Conservation (phyloP, 2,329 filamentous ascomycete species). For the Daldinia sp. region DNA sequence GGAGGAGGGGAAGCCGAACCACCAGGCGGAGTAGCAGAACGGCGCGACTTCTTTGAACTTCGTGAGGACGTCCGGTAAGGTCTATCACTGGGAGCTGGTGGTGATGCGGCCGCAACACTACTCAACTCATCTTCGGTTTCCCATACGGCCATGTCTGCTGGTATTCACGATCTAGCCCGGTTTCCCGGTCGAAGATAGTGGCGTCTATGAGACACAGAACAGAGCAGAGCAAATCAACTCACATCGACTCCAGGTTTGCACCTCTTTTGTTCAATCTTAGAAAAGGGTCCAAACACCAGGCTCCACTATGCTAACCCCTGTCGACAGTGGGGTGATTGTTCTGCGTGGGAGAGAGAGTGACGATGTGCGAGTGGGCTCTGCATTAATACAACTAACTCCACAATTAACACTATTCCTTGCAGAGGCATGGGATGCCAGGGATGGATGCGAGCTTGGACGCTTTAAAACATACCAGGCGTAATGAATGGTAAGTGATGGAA, state of each 20-base stretch:
- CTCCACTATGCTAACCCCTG: conserved; percentile 38
- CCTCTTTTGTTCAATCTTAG: conserved; percentile 38
- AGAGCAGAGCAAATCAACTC: conserved; percentile 27
- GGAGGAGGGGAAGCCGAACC: conserved; percentile 70
- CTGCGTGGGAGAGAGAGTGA: conserved; percentile 38
- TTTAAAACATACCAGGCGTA: conserved; percentile 36
- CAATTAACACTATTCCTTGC: conserved; percentile 44
- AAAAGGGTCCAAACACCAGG: conserved; percentile 40
- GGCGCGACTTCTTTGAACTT: conserved; percentile 69
- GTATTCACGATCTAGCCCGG: conserved; percentile 28
- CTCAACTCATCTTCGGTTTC: conserved; percentile 73
- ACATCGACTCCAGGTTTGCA: conserved; percentile 34
- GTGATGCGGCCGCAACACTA: conserved; percentile 66
- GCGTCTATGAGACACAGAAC: conserved; percentile 25
- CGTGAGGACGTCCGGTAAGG: conserved; percentile 80
- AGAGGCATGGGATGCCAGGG: conserved; percentile 31
- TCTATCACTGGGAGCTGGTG: conserved; percentile 78
- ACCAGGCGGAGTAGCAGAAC: conserved; percentile 74
- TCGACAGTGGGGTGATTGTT: conserved; percentile 39
- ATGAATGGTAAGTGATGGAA: conserved; percentile 34
- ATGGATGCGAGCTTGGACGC: conserved; percentile 35
- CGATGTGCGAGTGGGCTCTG: conserved; percentile 41
- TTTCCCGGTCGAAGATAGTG: conserved; percentile 34
- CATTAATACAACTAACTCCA: conserved; percentile 47
- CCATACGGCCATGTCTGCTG: conserved; percentile 65